Evolutionary conservation across 495 filamentous ascomycete species (phyloP), one percentile per base, ranked within the genome.

Genomic region (Beverwykella pulmonaria): DNA sequence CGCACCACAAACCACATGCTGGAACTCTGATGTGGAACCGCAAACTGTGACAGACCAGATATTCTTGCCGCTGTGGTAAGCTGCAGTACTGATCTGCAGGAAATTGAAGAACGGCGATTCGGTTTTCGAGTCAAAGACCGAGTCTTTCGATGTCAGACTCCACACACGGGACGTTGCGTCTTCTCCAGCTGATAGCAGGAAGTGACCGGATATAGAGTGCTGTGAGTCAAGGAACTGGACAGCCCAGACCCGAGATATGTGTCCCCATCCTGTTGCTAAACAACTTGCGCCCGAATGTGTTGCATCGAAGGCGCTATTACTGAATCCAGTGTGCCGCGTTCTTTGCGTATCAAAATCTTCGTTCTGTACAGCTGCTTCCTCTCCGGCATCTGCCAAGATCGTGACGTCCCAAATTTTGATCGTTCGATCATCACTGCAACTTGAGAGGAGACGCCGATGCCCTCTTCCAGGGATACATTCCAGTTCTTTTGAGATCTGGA

Each of bases 341-440:
- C 65, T 63, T 53, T 65, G 41, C 1, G 25, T 54, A 12, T 56
- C 83, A 19, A 81, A 82, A 67, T 86, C 79, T 46, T 80, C 70
- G 1, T 78, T 76, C 20, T 74, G 74, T 44, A 23, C 2, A 23
- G 10, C 23, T 8, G 25, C 36, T 20, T n/a, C 39, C 19, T 54
- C 41, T 23, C 41, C 30, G 8, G 19, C 19, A 4, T 63, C 54
- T 30, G 78, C 71, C 34, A 84, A 77, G 39, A 82, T 77, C 0
- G 86, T 82, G 20, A 98, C 84, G 67, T 97, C 87, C 95, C 95
- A 98, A 0, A 98, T 77, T 30, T 92, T 81, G 29, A 99, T 86
- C 0, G 92, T 96, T 54, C 94, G 83, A 75, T 99, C 94, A 76
- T 99, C 94, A 69, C 93, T 97, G 72, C 94, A 99, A 62, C 92